Conservation (phyloP, 2,329 filamentous ascomycete genomes). For the Talaromyces marneffei region DNA sequence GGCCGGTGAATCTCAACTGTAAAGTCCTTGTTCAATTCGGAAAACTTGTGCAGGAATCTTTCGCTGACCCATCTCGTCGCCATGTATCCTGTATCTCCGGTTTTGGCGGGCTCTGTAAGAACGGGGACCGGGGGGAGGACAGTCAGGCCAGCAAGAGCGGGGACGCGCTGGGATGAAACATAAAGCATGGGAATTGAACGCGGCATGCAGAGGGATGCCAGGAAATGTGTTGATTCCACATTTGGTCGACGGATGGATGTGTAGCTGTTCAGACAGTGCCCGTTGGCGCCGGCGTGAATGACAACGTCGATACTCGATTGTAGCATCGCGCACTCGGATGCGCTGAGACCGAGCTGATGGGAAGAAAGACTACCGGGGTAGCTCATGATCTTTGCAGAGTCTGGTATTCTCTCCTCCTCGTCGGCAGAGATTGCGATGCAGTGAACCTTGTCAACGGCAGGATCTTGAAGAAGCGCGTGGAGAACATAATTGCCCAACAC, state of each 20-base stretch:
- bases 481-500: slow-evolving; percentile 41
- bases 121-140: slow-evolving; percentile 19
- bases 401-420: neutral
- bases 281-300: slow-evolving; percentile 48
- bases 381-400: slow-evolving; percentile 26
- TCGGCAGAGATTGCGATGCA: slow-evolving; percentile 36
- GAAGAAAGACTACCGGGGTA: slow-evolving; percentile 35
- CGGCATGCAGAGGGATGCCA: slow-evolving; percentile 18
- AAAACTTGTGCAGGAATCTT: slow-evolving; percentile 27
- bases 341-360: slow-evolving; percentile 36
- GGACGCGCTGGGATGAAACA: slow-evolving; percentile 26
- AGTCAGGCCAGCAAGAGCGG: slow-evolving; percentile 25
- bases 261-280: slow-evolving; percentile 27
- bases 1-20: neutral
- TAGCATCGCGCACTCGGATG: slow-evolving; percentile 26
- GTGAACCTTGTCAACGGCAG: slow-evolving; percentile 34
- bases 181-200: slow-evolving; percentile 27
- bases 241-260: slow-evolving; percentile 22
- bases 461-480: slow-evolving; percentile 27
- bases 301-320: slow-evolving; percentile 39
- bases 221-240: slow-evolving; percentile 20
- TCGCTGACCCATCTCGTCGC: slow-evolving; percentile 39
- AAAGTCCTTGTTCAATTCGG: neutral
- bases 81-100: slow-evolving; percentile 32
- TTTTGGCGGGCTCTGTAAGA: slow-evolving; percentile 10